Evolutionary conservation across 2,329 filamentous ascomycete genomes (phyloP).

Genomic region (Cladosporium sp.): DNA sequence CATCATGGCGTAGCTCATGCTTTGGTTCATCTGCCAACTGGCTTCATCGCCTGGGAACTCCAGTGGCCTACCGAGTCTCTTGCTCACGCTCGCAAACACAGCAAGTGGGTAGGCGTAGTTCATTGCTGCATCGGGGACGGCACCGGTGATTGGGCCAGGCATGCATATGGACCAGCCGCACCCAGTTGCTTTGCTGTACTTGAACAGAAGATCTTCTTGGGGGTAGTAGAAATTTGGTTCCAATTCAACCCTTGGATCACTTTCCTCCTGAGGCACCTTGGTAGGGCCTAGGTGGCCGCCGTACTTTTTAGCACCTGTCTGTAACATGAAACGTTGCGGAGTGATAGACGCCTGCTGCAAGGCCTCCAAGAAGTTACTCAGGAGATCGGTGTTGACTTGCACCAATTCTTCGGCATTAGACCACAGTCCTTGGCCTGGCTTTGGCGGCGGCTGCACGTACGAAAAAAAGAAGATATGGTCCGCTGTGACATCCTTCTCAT

Average conservation of each 20-base stretch:
- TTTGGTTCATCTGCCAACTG: constrained; percentile 48
- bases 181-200: constrained; percentile 43
- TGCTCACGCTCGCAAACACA: constrained; percentile 52
- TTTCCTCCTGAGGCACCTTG: constrained; percentile 48
- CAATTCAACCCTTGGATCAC: constrained; percentile 44
- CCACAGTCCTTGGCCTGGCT: constrained; percentile 48
- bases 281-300: constrained; percentile 50
- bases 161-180: constrained; percentile 50
- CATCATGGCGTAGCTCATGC: constrained; percentile 47
- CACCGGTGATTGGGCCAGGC: constrained; percentile 51
- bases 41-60: constrained; percentile 47
- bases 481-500: constrained; percentile 35
- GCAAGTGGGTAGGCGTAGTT: constrained; percentile 52
- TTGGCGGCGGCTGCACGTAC: constrained; percentile 54
- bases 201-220: constrained; percentile 52
- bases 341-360: constrained; percentile 44
- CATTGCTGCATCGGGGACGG: constrained; percentile 53
- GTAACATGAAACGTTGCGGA: constrained; percentile 52
- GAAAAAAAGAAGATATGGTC: constrained; percentile 57
- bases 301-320: constrained; percentile 57
- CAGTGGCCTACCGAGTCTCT: constrained; percentile 43
- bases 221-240: constrained; percentile 58
- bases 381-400: constrained; percentile 50
- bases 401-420: constrained; percentile 53
- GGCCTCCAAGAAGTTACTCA: constrained; percentile 52